phyloP scores from a whole-genome alignment of 208 protist genomes.

The Acanthamoeba healyi region DNA sequence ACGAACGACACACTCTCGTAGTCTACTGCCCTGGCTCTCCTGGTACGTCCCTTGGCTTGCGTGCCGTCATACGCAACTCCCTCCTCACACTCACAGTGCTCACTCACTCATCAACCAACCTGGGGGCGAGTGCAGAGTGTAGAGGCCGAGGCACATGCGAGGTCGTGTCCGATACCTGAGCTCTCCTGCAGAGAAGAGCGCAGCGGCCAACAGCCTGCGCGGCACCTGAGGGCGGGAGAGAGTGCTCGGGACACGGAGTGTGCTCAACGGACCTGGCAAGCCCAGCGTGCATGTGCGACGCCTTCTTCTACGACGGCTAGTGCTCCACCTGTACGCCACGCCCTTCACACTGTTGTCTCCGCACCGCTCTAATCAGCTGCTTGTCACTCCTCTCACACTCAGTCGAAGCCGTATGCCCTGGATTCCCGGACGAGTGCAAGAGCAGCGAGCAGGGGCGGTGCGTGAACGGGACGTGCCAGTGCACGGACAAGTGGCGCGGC shows the following conservation, averaged over 20 bases:
- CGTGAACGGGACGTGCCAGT: background rate
- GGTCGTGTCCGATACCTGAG: no score
- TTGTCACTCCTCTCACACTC: no score
- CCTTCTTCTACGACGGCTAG: slow-evolving; percentile 2
- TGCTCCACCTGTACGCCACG: background rate
- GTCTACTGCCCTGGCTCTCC: background rate
- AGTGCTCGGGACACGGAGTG: slow-evolving; percentile 5
- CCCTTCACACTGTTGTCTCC: no score
- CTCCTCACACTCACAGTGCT: background rate
- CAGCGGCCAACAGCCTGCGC: background rate
- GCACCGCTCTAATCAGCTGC: no score
- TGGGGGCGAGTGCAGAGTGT: no score
- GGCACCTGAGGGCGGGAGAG: background rate
- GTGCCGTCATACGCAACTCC: no score
- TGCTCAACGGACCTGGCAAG: background rate
- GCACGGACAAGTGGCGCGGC: background rate
- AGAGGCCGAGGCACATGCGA: no score
- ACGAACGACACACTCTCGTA: background rate
- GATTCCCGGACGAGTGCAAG: background rate
- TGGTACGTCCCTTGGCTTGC: background rate
- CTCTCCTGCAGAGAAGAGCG: background rate
- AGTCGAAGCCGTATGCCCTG: no score
- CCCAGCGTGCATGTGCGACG: slow-evolving; percentile 1
- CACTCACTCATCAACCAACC: no score
- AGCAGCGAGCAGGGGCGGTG: background rate